Base-by-base conservation (phyloP, 257 asterid species). In the Ajuga chamaepitys region DNA sequence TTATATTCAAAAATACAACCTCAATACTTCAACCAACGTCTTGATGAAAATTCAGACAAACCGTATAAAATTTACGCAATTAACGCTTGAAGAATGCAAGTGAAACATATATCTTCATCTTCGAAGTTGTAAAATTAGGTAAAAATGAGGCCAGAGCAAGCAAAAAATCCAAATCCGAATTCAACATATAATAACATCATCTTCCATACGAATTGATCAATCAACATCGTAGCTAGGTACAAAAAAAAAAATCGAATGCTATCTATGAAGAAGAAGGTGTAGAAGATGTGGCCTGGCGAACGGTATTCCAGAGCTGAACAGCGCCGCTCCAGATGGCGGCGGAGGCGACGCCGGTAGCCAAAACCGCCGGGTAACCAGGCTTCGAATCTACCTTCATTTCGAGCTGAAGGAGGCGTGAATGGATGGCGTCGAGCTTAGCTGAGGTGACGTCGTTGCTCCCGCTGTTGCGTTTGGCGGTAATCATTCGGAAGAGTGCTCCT, bases 331-430 rank as follows among this genome's bases (percentile, higher is more conserved):
- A 83, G 50, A 88, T 20, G 18, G 83, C 92, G 4, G 86, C 93
- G 21, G 93, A 77, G 40, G 86, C 95, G 44, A 85, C 62, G 10
- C 98, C 97, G 0, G 87, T 63, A 35, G 88, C 95, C 7, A 89
- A 68, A 22, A 82, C 85, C 72, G 84, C 93, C 13, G 89, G 82
- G 45, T 74, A 81, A 21, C 93, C 81, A 40, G 98, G 98, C 76
- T 92, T 89, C 5, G 98, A 82, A 47, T 92, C 97, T 5, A 92
- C 55, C 82, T 88, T 92, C 83, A 68, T 77, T 57, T 92, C 95
- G 11, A 92, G 80, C 44, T 67, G 75, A 41, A 86, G 59, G 11
- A 88, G 81, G 46, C 95, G 87, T 11, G 92, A 63, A 50, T 83
- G 81, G 56, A 88, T 73, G 42, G 88, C 77, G 30, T 92, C 97